Conservation (phyloP, 140 eudicot species). For the Oenanthe javanica region DNA sequence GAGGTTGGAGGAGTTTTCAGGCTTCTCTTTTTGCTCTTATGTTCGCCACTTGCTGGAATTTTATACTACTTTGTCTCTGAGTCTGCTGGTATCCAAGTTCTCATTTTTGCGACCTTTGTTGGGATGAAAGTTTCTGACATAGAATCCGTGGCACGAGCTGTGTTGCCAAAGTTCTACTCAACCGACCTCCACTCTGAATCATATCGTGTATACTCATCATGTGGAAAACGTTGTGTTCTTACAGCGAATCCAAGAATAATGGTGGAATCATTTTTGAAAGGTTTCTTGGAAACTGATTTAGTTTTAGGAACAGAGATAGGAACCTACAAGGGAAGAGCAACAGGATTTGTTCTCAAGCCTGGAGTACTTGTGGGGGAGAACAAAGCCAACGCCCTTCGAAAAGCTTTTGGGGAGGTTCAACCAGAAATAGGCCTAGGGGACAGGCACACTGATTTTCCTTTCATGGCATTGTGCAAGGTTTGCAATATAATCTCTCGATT, state of each 20-base stretch:
- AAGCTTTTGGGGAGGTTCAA: constrained; percentile 31
- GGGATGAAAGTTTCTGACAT: constrained; percentile 43
- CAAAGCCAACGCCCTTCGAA: constrained; percentile 41
- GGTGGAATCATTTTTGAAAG: constrained; percentile 59
- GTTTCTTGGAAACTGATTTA: constrained; percentile 48
- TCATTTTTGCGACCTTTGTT: constrained; percentile 49
- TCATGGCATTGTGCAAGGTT: constrained; percentile 63
- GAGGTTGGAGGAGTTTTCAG: constrained; percentile 52
- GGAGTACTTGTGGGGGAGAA: constrained; percentile 47
- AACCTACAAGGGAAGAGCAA: constrained; percentile 42
- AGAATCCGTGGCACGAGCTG: constrained; percentile 53
- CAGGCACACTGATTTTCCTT: constrained; percentile 46
- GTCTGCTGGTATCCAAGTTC: constrained; percentile 54
- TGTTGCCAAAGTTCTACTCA: constrained; percentile 55
- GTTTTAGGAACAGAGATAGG: constrained; percentile 55
- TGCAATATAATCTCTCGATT: not conserved
- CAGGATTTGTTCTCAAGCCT: constrained; percentile 44
- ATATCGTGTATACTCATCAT: constrained; percentile 56
- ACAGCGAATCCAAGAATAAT: constrained; percentile 65
- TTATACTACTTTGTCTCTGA: constrained; percentile 58
- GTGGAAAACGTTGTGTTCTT: constrained; percentile 56
- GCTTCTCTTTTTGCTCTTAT: constrained; percentile 39
- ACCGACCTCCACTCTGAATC: constrained; percentile 55
- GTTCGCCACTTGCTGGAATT: constrained; percentile 44
- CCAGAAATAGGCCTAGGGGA: constrained; percentile 62